Evolutionary conservation across 352 stramenopile species (phyloP), one percentile per base, ranked within the genome.

Genomic region (Phytophthora cactorum): DNA sequence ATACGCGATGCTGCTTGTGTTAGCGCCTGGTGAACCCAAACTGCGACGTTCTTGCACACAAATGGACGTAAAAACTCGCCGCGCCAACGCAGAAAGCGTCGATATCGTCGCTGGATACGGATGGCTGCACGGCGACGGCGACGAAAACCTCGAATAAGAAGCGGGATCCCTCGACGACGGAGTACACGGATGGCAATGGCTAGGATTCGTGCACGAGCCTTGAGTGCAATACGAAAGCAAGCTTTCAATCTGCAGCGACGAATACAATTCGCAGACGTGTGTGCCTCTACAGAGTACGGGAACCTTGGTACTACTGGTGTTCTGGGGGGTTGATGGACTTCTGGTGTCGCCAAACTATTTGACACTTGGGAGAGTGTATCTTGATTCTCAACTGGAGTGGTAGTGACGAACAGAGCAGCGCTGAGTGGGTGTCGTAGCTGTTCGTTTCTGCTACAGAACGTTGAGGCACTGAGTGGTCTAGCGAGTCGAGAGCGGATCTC

Each of bases 401-500:
- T 39, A 12, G 5, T 27, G 52, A 49, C 10, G n/a, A 79, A 86
- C 44, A 70, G 59, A 32, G 46, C 52, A 6, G 72, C 71, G 17
- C 39, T 73, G 32, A 82, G 58, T 12, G 57, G 60, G 32, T 89
- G 76, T 4, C 49, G n/a, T 8, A 86, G 67, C 32, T 82, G 81
- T 29, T 88, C 77, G 1, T 50, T 63, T 27, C 78, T 75, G 51
- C 59, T 62, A 41, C 78, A 81, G 51, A 86, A 89, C 4, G 62
- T 68, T 4, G 76, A 75, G 7, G 81, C 78, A 63, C 78, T 85
- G 1, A 89, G 68, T 27, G 81, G 81, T 32, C 81, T 70, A 12
- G 78, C 78, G 5, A 89, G 70, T 4, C 55, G 55, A 12, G 81
- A 89, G 0, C 81, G 76, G 12, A 89, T 66, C 52, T 89, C 78